phyloP scores from a whole-genome alignment of 129 eudicot genomes.

The Dittrichia graveolens region DNA sequence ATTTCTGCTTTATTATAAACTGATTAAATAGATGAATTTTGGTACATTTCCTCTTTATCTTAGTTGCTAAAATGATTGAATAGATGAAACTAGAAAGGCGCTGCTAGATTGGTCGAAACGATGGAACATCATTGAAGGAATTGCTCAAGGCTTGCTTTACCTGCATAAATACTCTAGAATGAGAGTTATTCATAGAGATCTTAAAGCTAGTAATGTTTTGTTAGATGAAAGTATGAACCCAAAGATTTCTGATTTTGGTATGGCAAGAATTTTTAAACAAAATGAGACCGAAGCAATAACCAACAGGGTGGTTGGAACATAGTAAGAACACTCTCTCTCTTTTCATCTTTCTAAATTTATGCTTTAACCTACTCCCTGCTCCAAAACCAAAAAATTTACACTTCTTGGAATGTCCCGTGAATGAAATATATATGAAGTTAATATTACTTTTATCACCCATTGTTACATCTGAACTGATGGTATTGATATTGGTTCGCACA shows the following conservation, averaged over 20 bases:
- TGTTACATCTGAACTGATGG: no score
- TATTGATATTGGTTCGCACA: no score
- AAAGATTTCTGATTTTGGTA: slow-evolving; percentile 50
- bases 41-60: not conserved
- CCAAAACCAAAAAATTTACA: not conserved
- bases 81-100: slow-evolving; percentile 38
- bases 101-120: slow-evolving; percentile 44
- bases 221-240: slow-evolving; percentile 47
- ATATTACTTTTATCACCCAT: no score
- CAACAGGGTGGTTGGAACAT: slow-evolving; percentile 42
- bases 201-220: slow-evolving; percentile 51
- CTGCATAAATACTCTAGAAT: slow-evolving; percentile 52
- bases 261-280: slow-evolving; percentile 47
- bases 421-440: no score
- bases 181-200: slow-evolving; percentile 54
- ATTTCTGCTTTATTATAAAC: not conserved
- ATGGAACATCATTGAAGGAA: slow-evolving; percentile 42
- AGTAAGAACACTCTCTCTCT: slow-evolving; percentile 29
- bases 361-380: not conserved
- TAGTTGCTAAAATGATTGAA: not conserved
- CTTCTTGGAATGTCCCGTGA: no score
- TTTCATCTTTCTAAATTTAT: no score
- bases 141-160: slow-evolving; percentile 56
- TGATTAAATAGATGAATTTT: slow-evolving; percentile 22
- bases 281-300: slow-evolving; percentile 50